These are phyloP conservation scores for Vigna unguiculata DNA, from an alignment of 306 rosid genomes.

Conservation along the genomic window DNA sequence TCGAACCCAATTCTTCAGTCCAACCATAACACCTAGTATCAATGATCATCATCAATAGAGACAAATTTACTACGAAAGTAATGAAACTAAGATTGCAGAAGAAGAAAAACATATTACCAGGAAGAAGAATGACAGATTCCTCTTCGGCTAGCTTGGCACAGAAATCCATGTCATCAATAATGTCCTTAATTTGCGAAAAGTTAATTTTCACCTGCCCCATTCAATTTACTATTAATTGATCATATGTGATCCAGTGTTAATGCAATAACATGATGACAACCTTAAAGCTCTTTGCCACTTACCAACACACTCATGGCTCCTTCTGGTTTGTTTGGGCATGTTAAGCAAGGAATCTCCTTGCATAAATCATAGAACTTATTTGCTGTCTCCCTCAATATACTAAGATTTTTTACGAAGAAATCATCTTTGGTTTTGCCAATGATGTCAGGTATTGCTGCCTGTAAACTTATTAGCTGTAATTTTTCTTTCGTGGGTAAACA, in stretches of 20 bases:
- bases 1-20: constrained; percentile 69
- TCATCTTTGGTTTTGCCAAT: constrained; percentile 53
- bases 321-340: constrained; percentile 74
- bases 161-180: constrained; percentile 69
- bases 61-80: not conserved
- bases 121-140: constrained; percentile 67
- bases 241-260: not conserved
- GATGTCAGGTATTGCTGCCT: constrained; percentile 73
- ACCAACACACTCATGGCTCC: constrained; percentile 74
- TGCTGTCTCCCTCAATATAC: constrained; percentile 56
- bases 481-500: constrained; percentile 18
- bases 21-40: constrained; percentile 62
- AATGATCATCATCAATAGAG: constrained; percentile 26
- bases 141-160: constrained; percentile 67
- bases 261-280: constrained; percentile 13
- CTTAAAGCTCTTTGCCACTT: constrained; percentile 1
- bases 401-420: constrained; percentile 50
- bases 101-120: constrained; percentile 52
- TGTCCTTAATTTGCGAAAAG: constrained; percentile 53
- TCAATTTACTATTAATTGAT: constrained; percentile 2
- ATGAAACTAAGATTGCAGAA: constrained; percentile 17
- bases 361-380: constrained; percentile 53
- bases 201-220: constrained; percentile 64
- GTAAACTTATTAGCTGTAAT: constrained; percentile 17
- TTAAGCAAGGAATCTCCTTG: constrained; percentile 65